Base-by-base conservation (phyloP, 768 basidiomycete species). In the Xanthoconium purpureum region DNA sequence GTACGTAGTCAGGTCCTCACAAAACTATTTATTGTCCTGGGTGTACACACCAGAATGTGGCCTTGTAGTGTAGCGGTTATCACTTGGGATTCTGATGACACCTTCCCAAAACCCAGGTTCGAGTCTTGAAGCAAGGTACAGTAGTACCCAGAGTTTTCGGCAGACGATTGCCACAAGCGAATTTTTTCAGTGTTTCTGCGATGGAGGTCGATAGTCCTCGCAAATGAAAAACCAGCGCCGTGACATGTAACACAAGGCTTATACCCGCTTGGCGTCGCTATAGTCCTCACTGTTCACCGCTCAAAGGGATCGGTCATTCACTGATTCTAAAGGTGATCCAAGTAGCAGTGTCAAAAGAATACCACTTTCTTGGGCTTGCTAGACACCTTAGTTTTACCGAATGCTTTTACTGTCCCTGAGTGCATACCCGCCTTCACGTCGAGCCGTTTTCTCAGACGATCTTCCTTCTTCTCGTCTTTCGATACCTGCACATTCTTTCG, bases 401-500 rank as follows among this genome's bases (percentile, higher is more conserved):
- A 71, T 5, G 69, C 59, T 56, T 75, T 77, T 18, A 75, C 64
- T 15, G 68, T 61, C 13, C 78, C 74, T 1, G 80, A 75, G 54
- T 78, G 74, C 14, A 71, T 74, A 14, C 77, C 82, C 3, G 75
- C 70, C 60, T 73, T 78, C 29, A 82, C 67, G 49, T 77, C 77
- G 1, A 76, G 67, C 57, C 60, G 61, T 46, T 76, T 75, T 67
- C 73, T 81, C 51, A 62, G 59, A 57, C 73, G 79, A 29, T 76
- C 77, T 39, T 77, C 77, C 43, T 65, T 69, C 63, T 79, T 83
- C 64, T 87, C 84, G 29, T 84, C 82, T 30, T 72, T 77, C 30
- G 88, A 83, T 0, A 91, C 75, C 56, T 87, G 84, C 11, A 69
- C 73, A 44, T 77, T 82, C 51, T 75, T 80, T 43, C 92, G 81